phyloP scores from a whole-genome alignment of 768 basidiomycete species.

The Paxillus ammoniavirescens region DNA sequence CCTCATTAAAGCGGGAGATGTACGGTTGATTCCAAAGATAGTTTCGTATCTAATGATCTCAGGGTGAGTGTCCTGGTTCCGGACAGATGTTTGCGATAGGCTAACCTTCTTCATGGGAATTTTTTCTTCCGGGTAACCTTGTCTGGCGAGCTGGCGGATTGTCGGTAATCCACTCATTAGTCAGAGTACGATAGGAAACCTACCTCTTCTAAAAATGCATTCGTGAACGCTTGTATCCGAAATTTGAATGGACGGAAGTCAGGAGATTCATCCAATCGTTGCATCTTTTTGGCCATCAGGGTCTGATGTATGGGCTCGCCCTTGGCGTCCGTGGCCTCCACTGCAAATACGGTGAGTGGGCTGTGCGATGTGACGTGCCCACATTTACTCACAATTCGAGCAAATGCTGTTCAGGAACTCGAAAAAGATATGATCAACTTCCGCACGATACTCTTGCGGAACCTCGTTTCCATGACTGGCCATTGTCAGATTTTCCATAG shows the following conservation, averaged over 20 bases:
- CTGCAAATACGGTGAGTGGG: slow-evolving; percentile 41
- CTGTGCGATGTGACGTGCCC: slow-evolving; percentile 3
- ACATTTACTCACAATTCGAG: slow-evolving; percentile 73
- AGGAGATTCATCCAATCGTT: slow-evolving; percentile 89
- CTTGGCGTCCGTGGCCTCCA: slow-evolving; percentile 90
- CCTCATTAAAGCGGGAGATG: slow-evolving; percentile 97
- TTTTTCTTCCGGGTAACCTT: slow-evolving; percentile 91
- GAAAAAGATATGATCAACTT: slow-evolving; percentile 90
- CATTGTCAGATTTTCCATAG: slow-evolving; percentile 25
- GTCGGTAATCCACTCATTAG: slow-evolving; percentile 8
- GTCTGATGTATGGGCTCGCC: slow-evolving; percentile 98
- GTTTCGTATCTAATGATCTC: slow-evolving; percentile 68
- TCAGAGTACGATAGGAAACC: slow-evolving; percentile 15
- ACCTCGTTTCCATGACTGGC: slow-evolving; percentile 56
- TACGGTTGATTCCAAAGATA: slow-evolving; percentile 95
- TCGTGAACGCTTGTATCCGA: slow-evolving; percentile 96
- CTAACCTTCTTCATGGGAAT: slow-evolving; percentile 94
- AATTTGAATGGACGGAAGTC: slow-evolving; percentile 99
- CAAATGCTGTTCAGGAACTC: slow-evolving; percentile 86
- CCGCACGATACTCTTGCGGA: slow-evolving; percentile 74
- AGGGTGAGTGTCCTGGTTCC: slow-evolving; percentile 10
- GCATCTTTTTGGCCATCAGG: slow-evolving; percentile 99
- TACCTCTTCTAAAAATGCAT: slow-evolving; percentile 91
- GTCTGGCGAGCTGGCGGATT: slow-evolving; percentile 61
- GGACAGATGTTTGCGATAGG: slow-evolving; percentile 8